Percentiles rank a stretch among this genome's conserved stretches.
phyloP scores from a whole-genome alignment of 2,329 filamentous ascomycete species.

The Fusarium drepaniforme region DNA sequence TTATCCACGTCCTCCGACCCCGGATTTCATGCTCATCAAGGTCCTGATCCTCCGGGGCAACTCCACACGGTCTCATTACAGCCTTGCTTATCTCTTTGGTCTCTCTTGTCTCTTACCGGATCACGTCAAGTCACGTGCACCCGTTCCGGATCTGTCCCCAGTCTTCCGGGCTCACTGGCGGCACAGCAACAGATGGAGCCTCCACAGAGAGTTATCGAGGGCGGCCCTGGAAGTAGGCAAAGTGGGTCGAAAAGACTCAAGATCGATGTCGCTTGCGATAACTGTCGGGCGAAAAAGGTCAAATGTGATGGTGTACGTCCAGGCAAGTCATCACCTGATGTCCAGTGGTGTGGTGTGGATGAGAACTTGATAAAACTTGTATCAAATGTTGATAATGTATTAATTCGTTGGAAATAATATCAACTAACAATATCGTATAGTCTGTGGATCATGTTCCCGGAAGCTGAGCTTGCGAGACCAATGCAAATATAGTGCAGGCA shows the following conservation, averaged over 20 bases:
- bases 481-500: conserved; percentile 44
- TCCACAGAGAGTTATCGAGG: conserved; percentile 9
- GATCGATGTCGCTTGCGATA: conserved; percentile 57
- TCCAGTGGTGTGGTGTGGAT: not conserved
- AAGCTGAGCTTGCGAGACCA: conserved; percentile 44
- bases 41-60: not conserved
- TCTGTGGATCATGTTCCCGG: conserved; percentile 48
- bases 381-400: not conserved
- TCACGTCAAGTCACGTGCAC: not conserved
- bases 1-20: conserved; percentile 8
- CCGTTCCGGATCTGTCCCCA: conserved; percentile 22
- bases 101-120: not conserved
- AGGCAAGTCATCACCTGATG: conserved; percentile 38
- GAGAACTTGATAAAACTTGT: not conserved
- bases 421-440: conserved; percentile 30
- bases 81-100: not conserved
- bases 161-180: conserved; percentile 2
- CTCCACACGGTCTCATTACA: not conserved
- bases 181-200: conserved; percentile 27
- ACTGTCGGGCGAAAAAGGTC: conserved; percentile 56
- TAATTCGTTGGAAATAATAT: not conserved
- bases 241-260: conserved; percentile 54
- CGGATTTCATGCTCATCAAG: not conserved
- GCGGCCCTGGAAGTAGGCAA: conserved; percentile 1
- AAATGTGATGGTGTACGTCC: conserved; percentile 57